A percentile compares a stretch with the other conserved stretches of the same genome.
phyloP scores from a whole-genome alignment of 75 land plant species.

The Sequoia sempervirens region DNA sequence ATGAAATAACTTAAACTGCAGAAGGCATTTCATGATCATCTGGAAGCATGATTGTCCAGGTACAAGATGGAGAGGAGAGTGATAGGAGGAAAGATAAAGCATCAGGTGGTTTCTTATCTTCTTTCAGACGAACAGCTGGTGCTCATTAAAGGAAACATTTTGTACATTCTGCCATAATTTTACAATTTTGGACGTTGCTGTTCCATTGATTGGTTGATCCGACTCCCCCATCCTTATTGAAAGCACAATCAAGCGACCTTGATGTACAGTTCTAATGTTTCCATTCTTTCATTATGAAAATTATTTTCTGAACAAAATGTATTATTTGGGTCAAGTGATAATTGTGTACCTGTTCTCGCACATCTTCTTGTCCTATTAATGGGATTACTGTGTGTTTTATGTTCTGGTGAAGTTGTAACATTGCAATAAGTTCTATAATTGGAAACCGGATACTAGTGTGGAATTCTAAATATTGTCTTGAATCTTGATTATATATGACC shows the following conservation, averaged over 20 bases:
- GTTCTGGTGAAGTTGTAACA: neutral
- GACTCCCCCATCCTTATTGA: neutral
- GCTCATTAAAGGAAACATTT: constrained; percentile 4
- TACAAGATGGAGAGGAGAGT: constrained; percentile 13
- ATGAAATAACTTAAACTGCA: neutral
- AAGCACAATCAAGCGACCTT: neutral
- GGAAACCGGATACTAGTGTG: neutral
- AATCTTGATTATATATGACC: neutral
- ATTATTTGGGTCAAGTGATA: neutral
- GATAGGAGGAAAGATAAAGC: constrained; percentile 13
- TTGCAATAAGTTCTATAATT: neutral
- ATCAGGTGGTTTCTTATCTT: constrained; percentile 19
- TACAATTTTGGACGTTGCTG: neutral
- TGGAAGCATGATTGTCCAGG: constrained; percentile 8
- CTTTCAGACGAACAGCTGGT: constrained; percentile 19
- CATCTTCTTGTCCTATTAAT: neutral
- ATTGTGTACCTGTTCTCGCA: neutral
- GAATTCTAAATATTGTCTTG: neutral
- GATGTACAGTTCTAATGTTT: neutral
- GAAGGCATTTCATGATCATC: neutral
- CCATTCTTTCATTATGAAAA: constrained; percentile 3
- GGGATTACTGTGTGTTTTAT: neutral
- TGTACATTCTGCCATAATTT: neutral
- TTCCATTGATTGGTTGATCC: neutral
- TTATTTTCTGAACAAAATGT: neutral